Evolutionary conservation across 495 filamentous ascomycete genomes (phyloP), one percentile per base, ranked within the genome.

Genomic region (Penicillium herquei): DNA sequence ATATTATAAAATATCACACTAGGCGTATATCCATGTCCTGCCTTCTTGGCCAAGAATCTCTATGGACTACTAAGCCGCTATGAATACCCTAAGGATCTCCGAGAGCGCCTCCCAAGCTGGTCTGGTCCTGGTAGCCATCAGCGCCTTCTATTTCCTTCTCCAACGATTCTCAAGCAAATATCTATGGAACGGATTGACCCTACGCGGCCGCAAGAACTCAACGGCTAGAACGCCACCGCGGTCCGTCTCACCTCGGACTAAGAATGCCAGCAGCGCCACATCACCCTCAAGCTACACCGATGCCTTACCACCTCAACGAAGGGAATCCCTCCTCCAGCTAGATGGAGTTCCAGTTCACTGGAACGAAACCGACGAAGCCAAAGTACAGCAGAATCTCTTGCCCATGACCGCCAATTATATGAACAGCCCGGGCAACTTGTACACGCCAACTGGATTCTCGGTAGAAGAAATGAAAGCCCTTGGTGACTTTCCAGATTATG

Each of bases 401-500:
- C 74, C 80, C 26, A 78, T 79, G 69, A 70, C 69, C 7, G 60
- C 64, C 41, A 62, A 81, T 43, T 82, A 80, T 52, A 54, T 55
- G 21, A 59, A 59, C 11, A 75, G 71, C 57, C 61, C 66, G 42
- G 61, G 71, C 44, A 61, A 69, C 16, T 60, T 64, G 34, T 84
- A 79, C 52, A 87, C 83, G 0, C 74, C 83, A 0, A 86, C 77
- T 51, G 83, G 77, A 31, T 80, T 87, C 54, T 86, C 89, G 4
- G 74, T 84, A 2, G 79, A 80, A 18, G 91, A 96, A 54, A 78
- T 96, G 66, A 82, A 84, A 52, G 80, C 78, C 0, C 73, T 95
- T 14, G 91, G 91, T 0, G 82, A 91, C 56, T 95, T 96, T 57
- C 91, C 91, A 1, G 86, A 95, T 60, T 96, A 96, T 71, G 80